phyloP scores from a whole-genome alignment of 2,329 filamentous ascomycete genomes.

The Xylaria sp. region DNA sequence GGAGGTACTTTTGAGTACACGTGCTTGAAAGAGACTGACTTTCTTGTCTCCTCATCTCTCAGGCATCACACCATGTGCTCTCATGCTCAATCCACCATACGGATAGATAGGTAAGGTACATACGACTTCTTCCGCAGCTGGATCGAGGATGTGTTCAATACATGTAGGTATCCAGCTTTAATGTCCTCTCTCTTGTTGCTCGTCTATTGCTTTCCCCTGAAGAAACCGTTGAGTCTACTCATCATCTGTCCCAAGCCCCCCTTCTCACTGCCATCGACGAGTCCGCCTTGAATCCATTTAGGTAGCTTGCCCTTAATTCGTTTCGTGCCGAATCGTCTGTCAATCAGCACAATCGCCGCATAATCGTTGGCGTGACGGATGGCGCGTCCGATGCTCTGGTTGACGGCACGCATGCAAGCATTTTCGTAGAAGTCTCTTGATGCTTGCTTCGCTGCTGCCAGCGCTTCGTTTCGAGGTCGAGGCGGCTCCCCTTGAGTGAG shows the following conservation, averaged over 20 bases:
- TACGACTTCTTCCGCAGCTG: not conserved
- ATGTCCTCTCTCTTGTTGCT: not conserved
- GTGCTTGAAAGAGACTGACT: too few species aligned
- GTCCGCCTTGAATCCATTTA: constrained; percentile 75
- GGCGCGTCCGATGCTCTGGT: constrained; percentile 90
- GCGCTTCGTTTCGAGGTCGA: constrained; percentile 30
- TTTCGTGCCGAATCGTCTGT: constrained; percentile 69
- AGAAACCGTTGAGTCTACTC: constrained; percentile 53
- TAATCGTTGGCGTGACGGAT: constrained; percentile 87
- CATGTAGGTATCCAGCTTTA: not conserved
- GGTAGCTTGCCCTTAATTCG: constrained; percentile 77
- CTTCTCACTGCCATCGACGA: constrained; percentile 47
- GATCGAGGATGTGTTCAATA: not conserved
- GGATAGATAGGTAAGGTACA: too few species aligned
- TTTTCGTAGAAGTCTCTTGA: constrained; percentile 87
- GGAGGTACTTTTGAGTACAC: too few species aligned
- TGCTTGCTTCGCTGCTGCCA: constrained; percentile 45
- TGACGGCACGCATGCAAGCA: constrained; percentile 91
- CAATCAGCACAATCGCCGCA: constrained; percentile 80
- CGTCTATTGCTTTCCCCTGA: constrained; percentile 43
- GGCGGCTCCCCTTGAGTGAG: constrained; percentile 29
- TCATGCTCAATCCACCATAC: too few species aligned
- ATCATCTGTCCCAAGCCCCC: constrained; percentile 54
- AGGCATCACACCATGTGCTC: too few species aligned
- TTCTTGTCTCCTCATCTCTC: too few species aligned